Evolutionary conservation across 169 alveolate species (phyloP), one percentile per base, ranked within the genome.

Genomic region (Eimeria praecox): DNA sequence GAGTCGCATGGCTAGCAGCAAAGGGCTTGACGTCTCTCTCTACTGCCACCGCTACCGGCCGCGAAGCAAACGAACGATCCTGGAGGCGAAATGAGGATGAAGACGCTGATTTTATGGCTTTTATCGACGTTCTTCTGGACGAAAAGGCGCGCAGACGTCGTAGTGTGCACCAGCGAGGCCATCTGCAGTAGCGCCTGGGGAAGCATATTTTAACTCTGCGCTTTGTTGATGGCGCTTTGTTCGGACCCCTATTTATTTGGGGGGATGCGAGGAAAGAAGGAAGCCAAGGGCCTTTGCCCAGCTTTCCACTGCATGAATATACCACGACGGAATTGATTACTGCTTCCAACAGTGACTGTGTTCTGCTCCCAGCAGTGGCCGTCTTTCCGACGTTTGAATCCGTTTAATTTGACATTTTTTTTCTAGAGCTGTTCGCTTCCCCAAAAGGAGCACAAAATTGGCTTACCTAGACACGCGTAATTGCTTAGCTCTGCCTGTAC

Each of bases 1-100:
- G 82, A 38, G 82, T 46, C 16, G 82, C 82, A 71, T 71, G 82
- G 82, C 46, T 71, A 71, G 46, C 49, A 71, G 82, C 82, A 30
- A 71, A 71, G 33, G 42, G 82, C 16, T 33, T 71, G 27, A 30
- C 82, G 10, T 71, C 82, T 16, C 33, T 71, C 24, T 9, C 22
- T 12, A 22, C 24, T 71, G 82, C 33, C 18, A 18, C 82, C 82
- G 46, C 49, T 46, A 71, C 40, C 5, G 27, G 49, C 46, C 10
- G 16, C 46, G 82, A 71, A 30, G 10, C 46, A 27, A 71, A 71
- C 82, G 46, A 71, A 30, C 82, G 40, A 16, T 71, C 46, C 24
- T 71, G 49, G n/a, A 71, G 46, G 46, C 82, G 82, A n/a, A 71
- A 71, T 38, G 82, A 33, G 27, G 82, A 71, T 33, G 82, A 71